Evolutionary conservation across 306 rosid species (phyloP).

Genomic region (Fragaria ananassa): DNA sequence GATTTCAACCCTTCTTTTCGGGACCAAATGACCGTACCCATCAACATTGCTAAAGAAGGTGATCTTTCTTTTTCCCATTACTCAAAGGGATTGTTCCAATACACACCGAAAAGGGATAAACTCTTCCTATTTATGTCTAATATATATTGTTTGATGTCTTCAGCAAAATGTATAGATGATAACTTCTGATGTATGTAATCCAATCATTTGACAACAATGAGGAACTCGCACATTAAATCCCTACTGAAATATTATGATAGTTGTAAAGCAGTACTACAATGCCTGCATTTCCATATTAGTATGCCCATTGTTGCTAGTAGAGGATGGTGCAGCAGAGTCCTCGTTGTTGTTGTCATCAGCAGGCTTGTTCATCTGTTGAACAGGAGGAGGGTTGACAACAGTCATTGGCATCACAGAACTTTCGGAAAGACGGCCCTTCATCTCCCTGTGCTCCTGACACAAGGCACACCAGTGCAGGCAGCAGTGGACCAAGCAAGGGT

Average conservation of each 20-base stretch:
- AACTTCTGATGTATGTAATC: slow-evolving; percentile 3
- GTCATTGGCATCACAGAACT: slow-evolving; percentile 63
- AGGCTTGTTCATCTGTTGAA: slow-evolving; percentile 72
- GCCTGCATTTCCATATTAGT: slow-evolving; percentile 85
- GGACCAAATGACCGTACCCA: background rate
- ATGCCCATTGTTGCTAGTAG: slow-evolving; percentile 48
- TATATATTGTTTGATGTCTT: background rate
- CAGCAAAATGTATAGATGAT: background rate
- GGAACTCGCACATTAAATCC: slow-evolving; percentile 9
- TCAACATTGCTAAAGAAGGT: too few relatives aligned
- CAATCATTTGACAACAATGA: slow-evolving; percentile 7
- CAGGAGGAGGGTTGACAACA: slow-evolving; percentile 72
- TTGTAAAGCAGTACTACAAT: slow-evolving; percentile 28
- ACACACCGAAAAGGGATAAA: background rate
- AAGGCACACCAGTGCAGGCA: slow-evolving; percentile 95
- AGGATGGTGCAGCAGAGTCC: slow-evolving; percentile 43
- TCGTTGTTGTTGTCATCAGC: slow-evolving; percentile 31
- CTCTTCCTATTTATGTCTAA: background rate
- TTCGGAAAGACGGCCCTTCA: slow-evolving; percentile 76
- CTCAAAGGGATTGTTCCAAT: background rate
- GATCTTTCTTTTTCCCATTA: too few relatives aligned
- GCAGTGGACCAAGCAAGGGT: slow-evolving; percentile 91
- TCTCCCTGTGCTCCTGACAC: slow-evolving; percentile 98
- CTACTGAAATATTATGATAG: slow-evolving; percentile 6
- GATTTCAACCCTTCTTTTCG: background rate